These are phyloP conservation scores for Zasmidium angulare DNA, from an alignment of 2,329 filamentous ascomycete genomes.

Conservation along the genomic window DNA sequence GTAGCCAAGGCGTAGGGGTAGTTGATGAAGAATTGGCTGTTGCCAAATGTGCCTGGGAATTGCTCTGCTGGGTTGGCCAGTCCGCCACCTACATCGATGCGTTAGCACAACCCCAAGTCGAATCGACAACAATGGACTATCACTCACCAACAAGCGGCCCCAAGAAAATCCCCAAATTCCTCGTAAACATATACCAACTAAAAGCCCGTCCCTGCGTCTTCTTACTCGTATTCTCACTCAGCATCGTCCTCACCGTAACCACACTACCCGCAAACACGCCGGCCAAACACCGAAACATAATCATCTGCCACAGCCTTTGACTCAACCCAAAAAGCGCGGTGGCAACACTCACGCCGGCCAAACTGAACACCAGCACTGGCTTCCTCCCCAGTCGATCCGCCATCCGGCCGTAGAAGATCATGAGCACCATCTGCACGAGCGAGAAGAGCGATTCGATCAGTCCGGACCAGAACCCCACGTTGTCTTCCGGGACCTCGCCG, in stretches of 20 bases:
- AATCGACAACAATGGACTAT: neutral
- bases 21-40: slow-evolving; percentile 57
- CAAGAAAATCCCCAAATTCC: slow-evolving; percentile 71
- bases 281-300: slow-evolving; percentile 67
- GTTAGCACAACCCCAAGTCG: neutral
- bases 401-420: slow-evolving; percentile 70
- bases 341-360: slow-evolving; percentile 63
- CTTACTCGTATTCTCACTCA: slow-evolving; percentile 68
- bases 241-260: slow-evolving; percentile 74
- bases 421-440: slow-evolving; percentile 73
- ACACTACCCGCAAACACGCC: slow-evolving; percentile 73
- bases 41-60: slow-evolving; percentile 60
- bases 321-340: slow-evolving; percentile 70
- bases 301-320: slow-evolving; percentile 67
- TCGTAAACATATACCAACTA: slow-evolving; percentile 70
- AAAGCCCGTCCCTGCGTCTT: slow-evolving; percentile 72
- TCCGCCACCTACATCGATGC: slow-evolving; percentile 54
- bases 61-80: slow-evolving; percentile 67
- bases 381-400: slow-evolving; percentile 71
- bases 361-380: slow-evolving; percentile 66
- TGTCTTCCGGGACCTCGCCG: slow-evolving; percentile 59
- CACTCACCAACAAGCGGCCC: slow-evolving; percentile 61
- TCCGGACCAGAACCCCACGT: slow-evolving; percentile 78
- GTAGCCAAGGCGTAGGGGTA: slow-evolving; percentile 68
- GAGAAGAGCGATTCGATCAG: slow-evolving; percentile 72